Evolutionary conservation across 208 protist species (phyloP), one percentile per base, ranked within the genome.

Genomic region (Leishmania lainsoni): DNA sequence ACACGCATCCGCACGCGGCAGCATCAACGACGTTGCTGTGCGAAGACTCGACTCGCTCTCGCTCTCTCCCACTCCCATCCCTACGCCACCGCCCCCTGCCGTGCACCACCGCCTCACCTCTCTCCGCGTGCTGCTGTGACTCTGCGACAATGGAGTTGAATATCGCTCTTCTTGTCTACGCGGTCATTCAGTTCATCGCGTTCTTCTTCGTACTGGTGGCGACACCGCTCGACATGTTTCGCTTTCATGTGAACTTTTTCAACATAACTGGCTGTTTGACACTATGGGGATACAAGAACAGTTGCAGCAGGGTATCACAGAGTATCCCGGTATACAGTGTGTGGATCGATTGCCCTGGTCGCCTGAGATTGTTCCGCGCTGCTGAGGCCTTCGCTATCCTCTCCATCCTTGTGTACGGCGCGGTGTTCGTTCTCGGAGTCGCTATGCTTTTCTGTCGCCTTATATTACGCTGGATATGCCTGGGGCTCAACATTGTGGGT

Each of bases 121-220:
- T 26, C 51, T 32, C 32, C 10, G 39, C 3, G 35, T 35, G 29
- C 26, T 29, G 32, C 10, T 20, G 65, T 45, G 6, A 0, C 5
- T 6, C 8, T 22, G n/a, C 65, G 39, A 45, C 68, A 42, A 86
- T 68, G 61, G 49, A 22, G n/a, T 77, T 49, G 49, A 17, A 66
- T 0, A 86, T 88, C 79, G 87, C 87, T 16, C 84, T 92, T 70
- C 77, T 85, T 8, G 89, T 91, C 51, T 94, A 90, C 82, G 74
- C 80, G 17, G 82, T 95, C 49, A 10, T 91, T n/a, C 76, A 86
- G 78, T 69, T 88, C 22, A 56, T 89, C 17, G 81, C 83, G 26
- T 86, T 92, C 63, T 51, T 93, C 3, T 81, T 91, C 52, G 76
- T 92, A 56, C 63, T 90, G 65, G 85, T 90, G 48, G 91, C 86